Evolutionary conservation across 306 rosid species (phyloP).

Genomic region (Parietaria judaica): DNA sequence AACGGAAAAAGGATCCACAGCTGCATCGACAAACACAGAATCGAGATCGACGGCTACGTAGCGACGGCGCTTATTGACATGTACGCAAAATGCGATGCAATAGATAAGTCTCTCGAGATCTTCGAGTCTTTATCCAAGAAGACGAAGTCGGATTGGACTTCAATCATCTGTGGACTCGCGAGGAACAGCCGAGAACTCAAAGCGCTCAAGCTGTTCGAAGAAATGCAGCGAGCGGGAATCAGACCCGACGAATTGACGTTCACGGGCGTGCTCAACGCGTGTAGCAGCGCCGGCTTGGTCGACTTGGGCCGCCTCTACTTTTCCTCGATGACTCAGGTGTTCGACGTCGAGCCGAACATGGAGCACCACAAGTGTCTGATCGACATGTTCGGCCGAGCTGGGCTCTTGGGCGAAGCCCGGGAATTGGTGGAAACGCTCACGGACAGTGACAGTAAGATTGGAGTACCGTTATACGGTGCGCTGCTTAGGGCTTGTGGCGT

Average conservation of each 20-base stretch:
- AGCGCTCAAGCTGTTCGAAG: slow-evolving; percentile 67
- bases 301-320: slow-evolving; percentile 58
- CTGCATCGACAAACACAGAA: slow-evolving; percentile 32
- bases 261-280: slow-evolving; percentile 53
- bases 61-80: slow-evolving; percentile 66
- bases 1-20: slow-evolving; percentile 64
- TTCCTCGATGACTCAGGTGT: slow-evolving; percentile 46
- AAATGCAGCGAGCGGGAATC: slow-evolving; percentile 65
- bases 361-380: slow-evolving; percentile 71
- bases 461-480: slow-evolving; percentile 81
- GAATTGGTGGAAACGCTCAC: slow-evolving; percentile 49
- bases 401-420: slow-evolving; percentile 47
- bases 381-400: slow-evolving; percentile 70
- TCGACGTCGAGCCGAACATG: slow-evolving; percentile 50
- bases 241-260: slow-evolving; percentile 64
- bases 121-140: slow-evolving; percentile 41
- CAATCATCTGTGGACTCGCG: slow-evolving; percentile 71
- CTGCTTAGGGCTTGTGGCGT: slow-evolving; percentile 69
- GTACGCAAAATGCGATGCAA: slow-evolving; percentile 84
- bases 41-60: slow-evolving; percentile 43
- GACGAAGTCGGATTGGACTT: slow-evolving; percentile 62
- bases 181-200: slow-evolving; percentile 53
- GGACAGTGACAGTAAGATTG: slow-evolving; percentile 26
- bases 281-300: slow-evolving; percentile 74
- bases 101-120: slow-evolving; percentile 49